Evolutionary conservation across 1,284 basidiomycete genomes (phyloP).

Genomic region (Kwoniella shivajii): DNA sequence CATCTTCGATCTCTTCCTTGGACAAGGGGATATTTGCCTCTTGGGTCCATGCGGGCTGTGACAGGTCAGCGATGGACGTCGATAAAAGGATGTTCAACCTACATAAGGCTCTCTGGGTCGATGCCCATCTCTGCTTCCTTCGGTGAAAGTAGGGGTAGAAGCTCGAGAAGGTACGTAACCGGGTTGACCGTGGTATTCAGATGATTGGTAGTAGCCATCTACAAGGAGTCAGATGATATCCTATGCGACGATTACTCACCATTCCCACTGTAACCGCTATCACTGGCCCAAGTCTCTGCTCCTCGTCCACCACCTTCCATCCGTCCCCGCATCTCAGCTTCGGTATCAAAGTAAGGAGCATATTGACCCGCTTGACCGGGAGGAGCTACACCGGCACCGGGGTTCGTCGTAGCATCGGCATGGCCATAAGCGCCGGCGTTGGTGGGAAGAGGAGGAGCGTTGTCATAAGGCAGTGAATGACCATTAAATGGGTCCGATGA

Average conservation of each 20-base stretch:
- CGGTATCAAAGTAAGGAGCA: conserved; percentile 69
- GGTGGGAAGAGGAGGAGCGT: conserved; percentile 15
- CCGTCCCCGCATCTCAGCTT: conserved; percentile 68
- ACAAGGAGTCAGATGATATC: not conserved
- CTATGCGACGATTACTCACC: conserved; percentile 49
- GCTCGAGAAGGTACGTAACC: conserved; percentile 52
- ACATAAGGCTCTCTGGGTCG: conserved; percentile 57
- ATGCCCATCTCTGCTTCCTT: conserved; percentile 62
- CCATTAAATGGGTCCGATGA: conserved; percentile 50
- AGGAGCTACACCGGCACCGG: conserved; percentile 38
- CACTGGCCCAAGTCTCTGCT: conserved; percentile 52
- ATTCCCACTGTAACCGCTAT: conserved; percentile 44
- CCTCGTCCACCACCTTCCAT: conserved; percentile 53
- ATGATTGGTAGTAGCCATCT: conserved; percentile 35
- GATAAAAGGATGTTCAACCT: conserved; percentile 58
- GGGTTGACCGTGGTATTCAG: conserved; percentile 42
- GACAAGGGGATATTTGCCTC: conserved; percentile 92
- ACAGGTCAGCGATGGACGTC: conserved; percentile 51
- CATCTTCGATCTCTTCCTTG: conserved; percentile 99
- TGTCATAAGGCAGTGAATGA: conserved; percentile 39
- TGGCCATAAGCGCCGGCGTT: conserved; percentile 17
- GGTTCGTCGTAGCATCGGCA: conserved; percentile 25
- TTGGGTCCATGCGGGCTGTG: conserved; percentile 84
- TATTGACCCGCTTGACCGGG: conserved; percentile 39
- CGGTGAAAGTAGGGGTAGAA: conserved; percentile 54